Base-by-base conservation (phyloP, 805 yeast genomes). In the Torulaspora franciscae region DNA sequence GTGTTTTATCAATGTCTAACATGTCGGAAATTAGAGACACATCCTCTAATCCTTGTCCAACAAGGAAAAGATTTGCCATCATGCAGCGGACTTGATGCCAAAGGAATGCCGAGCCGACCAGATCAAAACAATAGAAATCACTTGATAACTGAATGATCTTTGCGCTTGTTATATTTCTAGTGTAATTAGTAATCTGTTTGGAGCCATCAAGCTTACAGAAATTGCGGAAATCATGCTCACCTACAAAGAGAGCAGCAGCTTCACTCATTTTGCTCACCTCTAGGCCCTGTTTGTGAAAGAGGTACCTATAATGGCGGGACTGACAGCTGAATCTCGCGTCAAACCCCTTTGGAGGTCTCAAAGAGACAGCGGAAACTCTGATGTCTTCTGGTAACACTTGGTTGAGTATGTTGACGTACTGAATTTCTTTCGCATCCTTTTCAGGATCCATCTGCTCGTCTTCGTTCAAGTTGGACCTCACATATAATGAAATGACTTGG, bases 1-100 rank as follows among this genome's bases (percentile, higher is more conserved):
- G 87, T 40, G 66, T 70, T 32, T 65, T 68, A 3, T 69, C 71
- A 1, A 78, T 67, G 55, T 91, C 75, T 35, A 90, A 62, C 47
- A 93, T 67, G 2, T 78, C 74, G 9, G 64, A 62, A 1, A 93
- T 70, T 0, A 88, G 64, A 1, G 64, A 57, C 0, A 88, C 83
- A 0, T 61, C 45, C 62, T 93, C 99, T 15, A 77, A 72, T 11
- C 71, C 70, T 63, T 89, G 95, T 0, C 96, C 99, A 6, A 89
- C 80, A 19, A 84, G 65, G 43, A 93, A 78, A 45, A 93, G 62
- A 8, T 85, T 71, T 0, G 95, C 96, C 69, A 89, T 78, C 93
- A 93, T 93, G 54, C 95, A 89, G 46, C 99, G 76, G 14, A 93
- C 99, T 65, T 93, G 99, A 62, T 93, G 98, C 98, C 98, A 93